These are phyloP conservation scores for Prunus fruticosa DNA, from an alignment of 306 rosid species.

Conservation along the genomic window DNA sequence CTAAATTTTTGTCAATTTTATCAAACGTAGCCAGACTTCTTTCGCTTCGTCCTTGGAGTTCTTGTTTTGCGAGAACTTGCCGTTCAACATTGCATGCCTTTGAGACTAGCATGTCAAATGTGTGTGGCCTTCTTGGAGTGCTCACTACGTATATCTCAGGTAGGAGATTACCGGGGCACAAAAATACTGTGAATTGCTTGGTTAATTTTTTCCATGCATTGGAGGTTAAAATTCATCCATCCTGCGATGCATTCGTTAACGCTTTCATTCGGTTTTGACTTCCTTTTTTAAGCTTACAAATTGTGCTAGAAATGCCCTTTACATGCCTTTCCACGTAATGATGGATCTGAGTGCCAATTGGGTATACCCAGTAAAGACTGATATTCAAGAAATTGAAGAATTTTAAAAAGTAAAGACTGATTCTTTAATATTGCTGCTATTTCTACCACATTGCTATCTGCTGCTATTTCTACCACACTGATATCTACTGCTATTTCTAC, in stretches of 20 bases:
- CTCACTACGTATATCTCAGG: background rate
- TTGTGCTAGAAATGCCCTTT: background rate
- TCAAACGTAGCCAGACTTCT: background rate
- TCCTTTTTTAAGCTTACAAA: background rate
- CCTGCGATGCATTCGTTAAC: background rate
- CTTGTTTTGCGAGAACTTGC: background rate
- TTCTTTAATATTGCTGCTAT: no score
- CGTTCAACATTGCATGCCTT: background rate
- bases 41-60: background rate
- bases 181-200: no score
- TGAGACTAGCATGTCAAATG: no score
- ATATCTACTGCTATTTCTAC: no score
- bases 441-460: no score
- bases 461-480: no score
- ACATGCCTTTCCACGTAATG: background rate
- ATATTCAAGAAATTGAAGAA: no score
- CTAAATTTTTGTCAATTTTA: no score
- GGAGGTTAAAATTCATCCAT: background rate
- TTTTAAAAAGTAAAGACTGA: no score
- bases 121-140: background rate
- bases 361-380: background rate
- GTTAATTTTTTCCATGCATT: background rate
- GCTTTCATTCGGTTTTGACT: background rate
- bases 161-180: background rate
- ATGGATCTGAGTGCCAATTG: background rate